Percentiles rank a stretch among this genome's conserved stretches.
These are phyloP conservation scores for Heteromeles arbutifolia DNA, from an alignment of 306 rosid species.

Conservation along the genomic window DNA sequence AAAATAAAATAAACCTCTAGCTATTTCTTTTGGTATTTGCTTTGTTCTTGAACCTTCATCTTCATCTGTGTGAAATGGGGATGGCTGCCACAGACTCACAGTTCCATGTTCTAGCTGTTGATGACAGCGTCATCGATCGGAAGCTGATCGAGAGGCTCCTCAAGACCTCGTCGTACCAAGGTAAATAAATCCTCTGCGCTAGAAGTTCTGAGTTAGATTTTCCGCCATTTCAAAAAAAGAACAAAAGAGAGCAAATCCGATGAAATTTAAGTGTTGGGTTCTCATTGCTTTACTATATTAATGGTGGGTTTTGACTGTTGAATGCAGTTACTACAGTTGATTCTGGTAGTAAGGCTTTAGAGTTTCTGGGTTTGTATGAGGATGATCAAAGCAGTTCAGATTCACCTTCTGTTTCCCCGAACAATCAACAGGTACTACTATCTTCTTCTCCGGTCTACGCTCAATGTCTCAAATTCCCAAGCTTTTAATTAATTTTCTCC, in stretches of 20 bases:
- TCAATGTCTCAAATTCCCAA: constrained; percentile 6
- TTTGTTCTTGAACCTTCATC: constrained; percentile 14
- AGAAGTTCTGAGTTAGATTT: not conserved
- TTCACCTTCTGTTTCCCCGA: constrained; percentile 39
- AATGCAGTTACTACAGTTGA: constrained; percentile 90
- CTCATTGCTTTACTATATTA: not conserved
- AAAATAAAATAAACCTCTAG: not conserved
- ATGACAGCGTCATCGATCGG: constrained; percentile 79
- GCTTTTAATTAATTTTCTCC: not conserved
- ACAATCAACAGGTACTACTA: constrained; percentile 47
- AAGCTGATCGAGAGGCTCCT: constrained; percentile 80
- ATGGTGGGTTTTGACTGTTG: not conserved
- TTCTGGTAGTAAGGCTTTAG: constrained; percentile 93
- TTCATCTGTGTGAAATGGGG: constrained; percentile 49
- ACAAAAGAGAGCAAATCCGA: not conserved
- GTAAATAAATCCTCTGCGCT: constrained; percentile 16
- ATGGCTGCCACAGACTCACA: constrained; percentile 60
- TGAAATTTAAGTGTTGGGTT: not conserved
- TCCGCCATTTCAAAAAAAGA: not conserved
- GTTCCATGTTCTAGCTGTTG: constrained; percentile 90
- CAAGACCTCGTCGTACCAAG: constrained; percentile 81
- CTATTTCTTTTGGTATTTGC: not conserved
- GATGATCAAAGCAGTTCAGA: constrained; percentile 44
- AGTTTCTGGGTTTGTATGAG: constrained; percentile 66
- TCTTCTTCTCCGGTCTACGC: constrained; percentile 2